Conservation (phyloP, 202 grass and related monocot species). For the Cymbopogon flexuosus region DNA sequence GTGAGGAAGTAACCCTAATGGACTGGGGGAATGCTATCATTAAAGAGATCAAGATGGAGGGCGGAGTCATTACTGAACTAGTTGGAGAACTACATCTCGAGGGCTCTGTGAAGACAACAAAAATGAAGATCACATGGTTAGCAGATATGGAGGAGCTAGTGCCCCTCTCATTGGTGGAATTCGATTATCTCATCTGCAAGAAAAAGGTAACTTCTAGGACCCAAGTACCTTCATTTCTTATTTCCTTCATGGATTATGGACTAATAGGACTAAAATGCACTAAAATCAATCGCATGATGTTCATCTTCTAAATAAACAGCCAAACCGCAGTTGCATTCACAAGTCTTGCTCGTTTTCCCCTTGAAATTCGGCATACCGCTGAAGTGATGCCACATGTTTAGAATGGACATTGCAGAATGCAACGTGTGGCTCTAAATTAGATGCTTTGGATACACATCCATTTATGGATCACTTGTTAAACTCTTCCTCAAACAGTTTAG, state of each 20-base stretch:
- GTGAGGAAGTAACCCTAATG: conserved; percentile 84
- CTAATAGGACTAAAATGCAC: neutral
- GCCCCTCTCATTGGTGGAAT: conserved; percentile 62
- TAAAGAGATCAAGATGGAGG: conserved; percentile 65
- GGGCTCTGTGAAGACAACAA: conserved; percentile 81
- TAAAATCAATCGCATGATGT: neutral
- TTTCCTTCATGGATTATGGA: neutral
- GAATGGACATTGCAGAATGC: neutral
- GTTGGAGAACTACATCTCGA: conserved; percentile 69
- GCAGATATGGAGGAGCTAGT: conserved; percentile 65
- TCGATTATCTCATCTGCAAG: conserved; percentile 74
- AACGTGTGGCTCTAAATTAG: neutral
- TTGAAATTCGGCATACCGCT: neutral
- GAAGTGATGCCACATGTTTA: neutral
- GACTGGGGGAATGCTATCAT: conserved; percentile 88
- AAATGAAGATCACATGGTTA: conserved; percentile 76
- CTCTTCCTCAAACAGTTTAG: neutral
- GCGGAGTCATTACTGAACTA: conserved; percentile 49
- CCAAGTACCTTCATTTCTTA: neutral
- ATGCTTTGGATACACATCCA: no score
- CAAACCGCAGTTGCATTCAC: neutral
- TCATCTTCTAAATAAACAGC: neutral
- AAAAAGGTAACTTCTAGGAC: conserved; percentile 51
- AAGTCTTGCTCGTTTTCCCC: neutral
- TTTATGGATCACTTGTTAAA: neutral